Percentiles rank a stretch among this genome's conserved stretches.
phyloP scores from a whole-genome alignment of 352 stramenopile species.

The Blastocystis sp. region DNA sequence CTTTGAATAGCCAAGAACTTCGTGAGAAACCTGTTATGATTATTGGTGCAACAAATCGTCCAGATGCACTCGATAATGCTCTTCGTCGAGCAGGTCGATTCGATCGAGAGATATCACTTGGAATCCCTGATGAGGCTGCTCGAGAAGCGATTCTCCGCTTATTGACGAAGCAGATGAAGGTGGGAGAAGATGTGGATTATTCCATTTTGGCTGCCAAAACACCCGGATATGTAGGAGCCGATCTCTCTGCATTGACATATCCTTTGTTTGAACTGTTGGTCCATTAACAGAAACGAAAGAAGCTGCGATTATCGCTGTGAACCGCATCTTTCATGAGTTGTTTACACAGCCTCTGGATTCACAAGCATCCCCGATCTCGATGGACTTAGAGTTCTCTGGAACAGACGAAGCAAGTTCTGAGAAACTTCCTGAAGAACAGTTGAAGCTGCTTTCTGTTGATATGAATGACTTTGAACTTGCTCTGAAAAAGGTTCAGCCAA shows the following conservation, averaged over 20 bases:
- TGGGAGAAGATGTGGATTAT: conserved; percentile 87
- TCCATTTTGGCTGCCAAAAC: conserved; percentile 81
- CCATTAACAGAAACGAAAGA: conserved; percentile 75
- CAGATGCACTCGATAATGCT: conserved; percentile 89
- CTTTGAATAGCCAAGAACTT: conserved; percentile 70
- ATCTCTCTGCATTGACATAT: conserved; percentile 85
- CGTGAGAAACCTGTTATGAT: conserved; percentile 86
- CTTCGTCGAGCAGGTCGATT: conserved; percentile 90
- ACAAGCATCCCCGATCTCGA: neutral
- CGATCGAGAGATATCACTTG: conserved; percentile 92
- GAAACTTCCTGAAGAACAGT: conserved; percentile 75
- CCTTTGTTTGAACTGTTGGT: neutral
- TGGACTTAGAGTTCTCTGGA: neutral
- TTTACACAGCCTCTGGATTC: neutral
- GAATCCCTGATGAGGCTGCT: conserved; percentile 87
- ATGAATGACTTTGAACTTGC: conserved; percentile 92
- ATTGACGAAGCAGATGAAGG: conserved; percentile 84
- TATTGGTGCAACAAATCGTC: conserved; percentile 91
- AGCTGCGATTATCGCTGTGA: conserved; percentile 90
- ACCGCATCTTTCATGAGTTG: conserved; percentile 82
- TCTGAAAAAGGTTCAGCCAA: conserved; percentile 91
- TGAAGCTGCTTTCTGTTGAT: conserved; percentile 83
- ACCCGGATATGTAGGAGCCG: conserved; percentile 92
- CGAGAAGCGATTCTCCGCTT: conserved; percentile 86
- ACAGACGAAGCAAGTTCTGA: neutral